phyloP scores from a whole-genome alignment of 805 yeast species.

The Candida nonsorbophila region DNA sequence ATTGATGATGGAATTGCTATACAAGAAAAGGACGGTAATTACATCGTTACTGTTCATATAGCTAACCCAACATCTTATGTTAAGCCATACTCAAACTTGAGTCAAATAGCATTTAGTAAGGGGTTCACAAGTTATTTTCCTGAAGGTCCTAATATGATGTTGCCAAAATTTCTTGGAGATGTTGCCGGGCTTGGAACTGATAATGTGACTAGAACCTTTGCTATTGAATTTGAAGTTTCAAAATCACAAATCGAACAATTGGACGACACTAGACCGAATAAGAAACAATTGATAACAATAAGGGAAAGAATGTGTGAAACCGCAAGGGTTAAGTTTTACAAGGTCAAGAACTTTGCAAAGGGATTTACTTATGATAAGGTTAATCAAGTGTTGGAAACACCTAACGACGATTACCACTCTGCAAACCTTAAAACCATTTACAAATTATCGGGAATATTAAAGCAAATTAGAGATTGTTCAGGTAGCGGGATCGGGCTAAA shows the following conservation, averaged over 20 bases:
- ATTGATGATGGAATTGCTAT: constrained; percentile 91
- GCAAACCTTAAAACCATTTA: constrained; percentile 21
- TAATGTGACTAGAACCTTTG: constrained; percentile 39
- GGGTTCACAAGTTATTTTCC: constrained; percentile 73
- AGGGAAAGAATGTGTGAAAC: constrained; percentile 5
- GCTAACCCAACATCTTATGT: constrained; percentile 83
- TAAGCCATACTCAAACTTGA: constrained; percentile 31
- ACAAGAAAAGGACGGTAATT: constrained; percentile 20
- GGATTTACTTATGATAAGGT: constrained; percentile 60
- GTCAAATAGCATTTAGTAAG: constrained; percentile 54
- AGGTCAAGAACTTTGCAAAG: constrained; percentile 24
- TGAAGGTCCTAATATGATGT: constrained; percentile 59
- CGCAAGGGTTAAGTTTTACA: constrained; percentile 17
- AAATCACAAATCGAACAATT: constrained; percentile 13
- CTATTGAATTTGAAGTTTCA: constrained; percentile 23
- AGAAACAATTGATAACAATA: too few species aligned
- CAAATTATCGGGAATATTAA: constrained; percentile 20
- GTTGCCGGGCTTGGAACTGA: constrained; percentile 48
- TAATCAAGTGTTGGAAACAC: constrained; percentile 37
- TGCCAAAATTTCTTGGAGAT: constrained; percentile 54
- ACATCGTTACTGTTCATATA: constrained; percentile 60
- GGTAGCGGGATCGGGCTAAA: constrained; percentile 3
- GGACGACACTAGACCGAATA: constrained; percentile 10
- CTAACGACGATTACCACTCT: constrained; percentile 16
- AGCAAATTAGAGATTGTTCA: constrained; percentile 16